phyloP scores from a whole-genome alignment of 2,329 filamentous ascomycete species.

The Tolypocladium nubicola region DNA sequence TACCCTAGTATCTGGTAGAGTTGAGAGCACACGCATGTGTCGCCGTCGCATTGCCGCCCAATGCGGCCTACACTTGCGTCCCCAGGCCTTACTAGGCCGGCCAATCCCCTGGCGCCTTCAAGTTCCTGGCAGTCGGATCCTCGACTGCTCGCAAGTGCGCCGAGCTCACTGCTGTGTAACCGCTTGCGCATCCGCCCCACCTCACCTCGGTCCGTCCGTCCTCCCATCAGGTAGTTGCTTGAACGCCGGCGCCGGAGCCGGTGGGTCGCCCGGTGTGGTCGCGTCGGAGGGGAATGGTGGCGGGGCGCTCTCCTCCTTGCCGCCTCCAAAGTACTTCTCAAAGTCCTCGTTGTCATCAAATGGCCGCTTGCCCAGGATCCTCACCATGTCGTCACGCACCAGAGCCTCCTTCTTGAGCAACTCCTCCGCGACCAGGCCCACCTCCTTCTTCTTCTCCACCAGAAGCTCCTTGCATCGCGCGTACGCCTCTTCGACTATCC shows the following conservation, averaged over 20 bases:
- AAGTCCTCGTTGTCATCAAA: conserved; percentile 83
- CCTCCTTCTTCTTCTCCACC: conserved; percentile 74
- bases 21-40: conserved; percentile 4
- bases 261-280: conserved; percentile 25
- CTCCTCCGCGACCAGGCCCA: conserved; percentile 87
- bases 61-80: background rate
- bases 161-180: background rate
- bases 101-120: conserved; percentile 2
- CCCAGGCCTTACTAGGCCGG: background rate
- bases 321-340: conserved; percentile 78
- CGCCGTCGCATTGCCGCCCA: background rate
- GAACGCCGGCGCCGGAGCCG: conserved; percentile 28
- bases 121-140: background rate
- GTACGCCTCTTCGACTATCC: conserved; percentile 89
- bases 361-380: conserved; percentile 73
- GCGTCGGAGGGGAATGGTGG: conserved; percentile 40
- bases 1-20: conserved; percentile 4
- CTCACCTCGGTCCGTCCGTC: conserved; percentile 5
- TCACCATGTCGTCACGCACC: conserved; percentile 81
- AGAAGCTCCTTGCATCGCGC: conserved; percentile 79
- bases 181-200: background rate
- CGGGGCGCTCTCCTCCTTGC: conserved; percentile 45
- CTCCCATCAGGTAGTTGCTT: conserved; percentile 13
- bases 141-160: background rate
- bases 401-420: conserved; percentile 86